Evolutionary conservation across 2,329 filamentous ascomycete genomes (phyloP), one percentile per base, ranked within the genome.

Genomic region (Fusarium chaquense): DNA sequence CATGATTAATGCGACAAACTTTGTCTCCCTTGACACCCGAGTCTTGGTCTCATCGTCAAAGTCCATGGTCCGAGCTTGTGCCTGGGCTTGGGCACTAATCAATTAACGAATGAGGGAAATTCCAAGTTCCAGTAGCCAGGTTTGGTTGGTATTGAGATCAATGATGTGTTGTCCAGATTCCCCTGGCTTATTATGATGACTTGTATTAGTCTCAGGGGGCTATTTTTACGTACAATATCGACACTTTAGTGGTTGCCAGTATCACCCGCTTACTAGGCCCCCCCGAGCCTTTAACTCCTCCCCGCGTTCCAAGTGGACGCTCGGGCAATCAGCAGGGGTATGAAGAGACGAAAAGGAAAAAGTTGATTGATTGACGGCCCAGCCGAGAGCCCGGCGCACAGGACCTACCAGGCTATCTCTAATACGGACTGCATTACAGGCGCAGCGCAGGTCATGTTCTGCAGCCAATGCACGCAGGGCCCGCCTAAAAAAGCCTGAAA

Each of bases 241-340:
- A 54, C 43, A 44, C 35, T 44, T 64, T 47, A 50, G 49, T 62
- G 62, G 68, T 66, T 26, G 53, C 44, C 45, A 56, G 47, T 40
- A 51, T 49, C 67, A 59, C 53, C 62, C 50, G 38, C 57, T 41
- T 36, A 41, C 58, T 53, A 70, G 51, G 51, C 36, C 15, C 53
- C 51, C 54, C 46, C 15, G 26, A 65, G 54, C 62, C 58, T 68
- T 64, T 70, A 61, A 70, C 68, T 68, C 67, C 67, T 68, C 67
- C 67, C 67, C 67, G 63, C 67, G 63, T 70, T 70, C 67, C 58
- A 70, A 70, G 56, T 70, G 62, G 67, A 54, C 61, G 61, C 62
- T 44, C 20, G 50, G 67, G 36, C 43, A 36, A 54, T 45, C 38
- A 43, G 49, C 59, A 56, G 30, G 63, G 62, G 47, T 54, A 40